A percentile compares a stretch with the other conserved stretches of the same genome.
phyloP scores from a whole-genome alignment of 2,329 filamentous ascomycete species.

The Ascomycota sp. region DNA sequence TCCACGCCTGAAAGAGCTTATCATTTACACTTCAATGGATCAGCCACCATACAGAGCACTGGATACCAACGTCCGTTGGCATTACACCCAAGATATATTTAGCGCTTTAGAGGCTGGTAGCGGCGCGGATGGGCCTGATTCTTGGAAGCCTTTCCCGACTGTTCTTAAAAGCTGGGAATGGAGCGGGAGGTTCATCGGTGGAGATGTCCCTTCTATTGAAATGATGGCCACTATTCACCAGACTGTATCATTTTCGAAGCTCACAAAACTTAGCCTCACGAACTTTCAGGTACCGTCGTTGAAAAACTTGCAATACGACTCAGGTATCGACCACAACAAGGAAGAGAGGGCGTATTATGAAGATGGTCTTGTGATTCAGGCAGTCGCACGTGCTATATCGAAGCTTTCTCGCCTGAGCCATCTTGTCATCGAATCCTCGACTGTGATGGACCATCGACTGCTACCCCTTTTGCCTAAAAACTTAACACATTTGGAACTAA shows the following conservation, averaged over 20 bases:
- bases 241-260: slow-evolving; percentile 30
- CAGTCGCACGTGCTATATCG: slow-evolving; percentile 13
- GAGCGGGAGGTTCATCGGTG: slow-evolving; percentile 33
- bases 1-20: slow-evolving; percentile 46
- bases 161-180: slow-evolving; percentile 37
- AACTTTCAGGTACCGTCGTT: slow-evolving; percentile 39
- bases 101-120: slow-evolving; percentile 36
- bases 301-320: slow-evolving; percentile 15
- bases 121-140: no score
- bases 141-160: slow-evolving; percentile 13
- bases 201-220: slow-evolving; percentile 22
- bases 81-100: slow-evolving; percentile 47
- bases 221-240: slow-evolving; percentile 31
- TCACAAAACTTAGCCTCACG: slow-evolving; percentile 38
- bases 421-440: slow-evolving; percentile 56
- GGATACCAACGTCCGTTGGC: slow-evolving; percentile 41
- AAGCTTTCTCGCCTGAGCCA: slow-evolving; percentile 41
- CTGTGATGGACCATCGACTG: slow-evolving; percentile 45
- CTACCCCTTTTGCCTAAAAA: slow-evolving; percentile 46
- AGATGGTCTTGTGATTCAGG: slow-evolving; percentile 20
- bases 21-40: slow-evolving; percentile 53
- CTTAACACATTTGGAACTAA: slow-evolving; percentile 48
- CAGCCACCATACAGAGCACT: slow-evolving; percentile 42
- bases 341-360: slow-evolving; percentile 14
- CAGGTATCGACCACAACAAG: slow-evolving; percentile 10